These are phyloP conservation scores for Cryphonectria carpinicola DNA, from an alignment of 2,329 filamentous ascomycete genomes.

Conservation along the genomic window DNA sequence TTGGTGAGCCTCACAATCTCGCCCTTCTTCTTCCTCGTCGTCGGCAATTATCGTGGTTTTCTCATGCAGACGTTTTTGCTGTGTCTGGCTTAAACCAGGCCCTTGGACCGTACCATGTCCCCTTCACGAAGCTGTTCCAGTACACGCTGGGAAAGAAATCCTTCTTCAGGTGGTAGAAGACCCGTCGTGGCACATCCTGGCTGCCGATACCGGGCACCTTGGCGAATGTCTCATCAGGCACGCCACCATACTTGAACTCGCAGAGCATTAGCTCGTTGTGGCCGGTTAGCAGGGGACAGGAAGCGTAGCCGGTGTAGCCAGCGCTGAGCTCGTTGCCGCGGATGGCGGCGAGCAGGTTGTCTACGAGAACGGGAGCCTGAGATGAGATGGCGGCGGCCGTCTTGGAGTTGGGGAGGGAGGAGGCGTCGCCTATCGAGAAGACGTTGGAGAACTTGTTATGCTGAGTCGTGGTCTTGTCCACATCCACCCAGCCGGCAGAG, in stretches of 20 bases:
- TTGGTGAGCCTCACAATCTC: background rate
- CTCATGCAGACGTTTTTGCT: constrained; percentile 12
- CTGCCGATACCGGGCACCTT: constrained; percentile 37
- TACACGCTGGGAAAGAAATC: constrained; percentile 45
- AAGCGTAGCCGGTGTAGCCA: constrained; percentile 49
- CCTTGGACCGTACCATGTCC: constrained; percentile 38
- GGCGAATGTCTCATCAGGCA: constrained; percentile 50
- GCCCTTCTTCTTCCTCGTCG: background rate
- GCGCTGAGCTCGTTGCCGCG: constrained; percentile 39
- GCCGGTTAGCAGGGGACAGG: constrained; percentile 50
- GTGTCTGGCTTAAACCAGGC: constrained; percentile 27
- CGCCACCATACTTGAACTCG: constrained; percentile 53
- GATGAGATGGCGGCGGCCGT: constrained; percentile 50
- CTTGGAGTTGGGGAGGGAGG: constrained; percentile 46
- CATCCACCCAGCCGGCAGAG: constrained; percentile 32
- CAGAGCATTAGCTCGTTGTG: constrained; percentile 51
- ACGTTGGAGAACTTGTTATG: constrained; percentile 42
- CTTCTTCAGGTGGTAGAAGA: constrained; percentile 51
- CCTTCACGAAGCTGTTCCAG: constrained; percentile 38
- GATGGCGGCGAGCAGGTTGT: constrained; percentile 44
- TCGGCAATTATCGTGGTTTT: too few relatives aligned
- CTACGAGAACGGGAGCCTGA: constrained; percentile 48
- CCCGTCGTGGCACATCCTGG: constrained; percentile 44
- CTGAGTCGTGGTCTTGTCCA: constrained; percentile 33
- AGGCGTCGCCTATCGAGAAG: constrained; percentile 46